These are phyloP conservation scores for Yamadazyma blattariae DNA, from an alignment of 1,139 yeast genomes.

Conservation along the genomic window DNA sequence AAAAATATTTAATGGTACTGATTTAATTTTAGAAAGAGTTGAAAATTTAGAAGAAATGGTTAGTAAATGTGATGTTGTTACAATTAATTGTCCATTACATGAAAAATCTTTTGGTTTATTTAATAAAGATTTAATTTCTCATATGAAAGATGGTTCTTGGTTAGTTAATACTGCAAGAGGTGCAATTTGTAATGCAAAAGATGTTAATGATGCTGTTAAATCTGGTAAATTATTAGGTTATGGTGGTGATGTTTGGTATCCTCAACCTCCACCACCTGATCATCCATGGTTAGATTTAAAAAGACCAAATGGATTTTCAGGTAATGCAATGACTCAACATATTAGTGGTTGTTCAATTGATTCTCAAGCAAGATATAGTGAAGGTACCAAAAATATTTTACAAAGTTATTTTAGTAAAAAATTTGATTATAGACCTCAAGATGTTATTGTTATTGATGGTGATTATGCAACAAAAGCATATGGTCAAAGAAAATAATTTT, in stretches of 20 bases:
- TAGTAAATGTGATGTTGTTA: slow-evolving; percentile 66
- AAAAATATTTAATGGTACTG: slow-evolving; percentile 36
- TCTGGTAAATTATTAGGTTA: slow-evolving; percentile 73
- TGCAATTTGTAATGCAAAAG: slow-evolving; percentile 70
- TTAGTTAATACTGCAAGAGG: slow-evolving; percentile 85
- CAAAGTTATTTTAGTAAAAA: slow-evolving; percentile 60
- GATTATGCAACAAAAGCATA: slow-evolving; percentile 73
- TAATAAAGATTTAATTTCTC: slow-evolving; percentile 63
- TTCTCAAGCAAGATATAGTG: slow-evolving; percentile 73
- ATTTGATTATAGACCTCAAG: slow-evolving; percentile 68
- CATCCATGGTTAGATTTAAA: slow-evolving; percentile 77
- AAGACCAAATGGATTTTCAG: slow-evolving; percentile 59
- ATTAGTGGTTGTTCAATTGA: slow-evolving; percentile 78
- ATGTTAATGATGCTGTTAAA: slow-evolving; percentile 69
- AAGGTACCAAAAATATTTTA: slow-evolving; percentile 66
- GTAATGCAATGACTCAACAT: slow-evolving; percentile 87
- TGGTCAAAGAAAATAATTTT: slow-evolving; percentile 49
- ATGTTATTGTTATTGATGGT: slow-evolving; percentile 70
- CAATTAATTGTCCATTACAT: slow-evolving; percentile 78
- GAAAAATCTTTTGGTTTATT: slow-evolving; percentile 65
- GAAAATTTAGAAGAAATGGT: slow-evolving; percentile 67
- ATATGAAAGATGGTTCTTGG: slow-evolving; percentile 77
- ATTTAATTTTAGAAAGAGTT: slow-evolving; percentile 52
- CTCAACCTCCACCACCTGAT: slow-evolving; percentile 74
- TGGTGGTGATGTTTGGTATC: slow-evolving; percentile 84